Evolutionary conservation across 106 monocot genomes (phyloP).

Genomic region (Narthecium ossifragum): DNA sequence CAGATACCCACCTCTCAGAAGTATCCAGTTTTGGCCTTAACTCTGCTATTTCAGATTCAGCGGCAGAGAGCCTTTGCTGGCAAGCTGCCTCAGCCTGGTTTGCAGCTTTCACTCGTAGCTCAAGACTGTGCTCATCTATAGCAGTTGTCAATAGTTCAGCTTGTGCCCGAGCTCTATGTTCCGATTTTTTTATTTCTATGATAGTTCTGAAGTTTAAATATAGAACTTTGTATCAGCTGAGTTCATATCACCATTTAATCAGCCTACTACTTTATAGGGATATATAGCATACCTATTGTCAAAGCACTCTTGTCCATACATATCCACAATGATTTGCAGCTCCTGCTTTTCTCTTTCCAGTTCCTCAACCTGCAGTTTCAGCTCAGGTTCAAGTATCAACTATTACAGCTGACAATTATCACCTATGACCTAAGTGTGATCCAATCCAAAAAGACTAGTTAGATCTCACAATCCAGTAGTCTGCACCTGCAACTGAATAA

Average conservation of each 20-base stretch:
- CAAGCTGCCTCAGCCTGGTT: constrained; percentile 95
- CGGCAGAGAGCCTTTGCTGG: constrained; percentile 63
- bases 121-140: constrained; percentile 82
- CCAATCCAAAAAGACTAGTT: too few relatives aligned
- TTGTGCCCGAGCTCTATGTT: constrained; percentile 67
- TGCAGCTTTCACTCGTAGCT: constrained; percentile 91
- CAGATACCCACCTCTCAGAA: constrained; percentile 73
- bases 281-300: constrained; percentile 86
- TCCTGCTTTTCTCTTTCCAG: constrained; percentile 82
- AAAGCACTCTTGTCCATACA: constrained; percentile 69
- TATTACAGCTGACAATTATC: too few relatives aligned
- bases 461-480: too few relatives aligned
- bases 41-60: constrained; percentile 78
- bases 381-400: too few relatives aligned
- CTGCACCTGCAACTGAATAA: too few relatives aligned
- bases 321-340: constrained; percentile 61
- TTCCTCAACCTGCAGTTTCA: constrained; percentile 57
- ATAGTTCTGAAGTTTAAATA: constrained; percentile 43
- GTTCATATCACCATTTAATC: too few relatives aligned
- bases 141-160: constrained; percentile 54
- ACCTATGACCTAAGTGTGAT: too few relatives aligned
- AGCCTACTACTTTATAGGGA: too few relatives aligned
- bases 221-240: too few relatives aligned
- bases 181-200: constrained; percentile 79
- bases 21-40: constrained; percentile 64